Base-by-base conservation (phyloP, 2,329 filamentous ascomycete species). In the Pseudogymnoascus sp. region DNA sequence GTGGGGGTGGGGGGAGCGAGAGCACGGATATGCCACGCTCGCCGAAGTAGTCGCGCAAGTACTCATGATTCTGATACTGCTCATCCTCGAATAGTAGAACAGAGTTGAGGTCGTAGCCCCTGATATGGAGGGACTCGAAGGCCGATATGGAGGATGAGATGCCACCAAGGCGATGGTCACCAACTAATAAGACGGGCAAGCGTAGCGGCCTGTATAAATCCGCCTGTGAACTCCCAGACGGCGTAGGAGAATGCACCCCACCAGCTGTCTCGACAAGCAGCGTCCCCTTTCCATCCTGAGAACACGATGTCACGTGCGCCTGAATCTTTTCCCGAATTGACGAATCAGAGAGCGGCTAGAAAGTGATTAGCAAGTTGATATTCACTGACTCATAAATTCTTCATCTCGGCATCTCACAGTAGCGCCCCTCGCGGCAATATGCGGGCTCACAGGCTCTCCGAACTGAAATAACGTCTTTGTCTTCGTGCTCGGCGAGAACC, bases 61-160 rank as follows among this genome's bases (percentile, higher is more conserved):
- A 93, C 3, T 77, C 75, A 59, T 88, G 80, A 66, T 93, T 93
- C 63, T 84, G 78, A 67, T 90, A 91, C 37, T 80, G 77, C 0
- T 80, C 77, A 43, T 91, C 83, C 11, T 83, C 75, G 70, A 96
- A 93, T 9, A 93, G 74, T 0, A 92, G 72, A 0, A 95, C 80
- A 0, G 83, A 81, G 64, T 88, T 84, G 7, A 96, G 79, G 66
- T 93, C 88, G 68, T 93, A 93, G 1, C 91, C 91, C 16, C 91
- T 82, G n/a, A 93, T 76, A 59, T 83, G 80, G 1, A 96, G 78
- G 1, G 89, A 91, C 74, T 96, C 91, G 67, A 86, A 93, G 0
- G 91, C 89, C 0, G 89, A 88, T 46, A 96, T 89, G 0, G 91
- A 91, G 5, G 88, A 83, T 0, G 88, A 90, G 63, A 96, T 95